Percentiles rank a stretch among this genome's conserved stretches.
These are phyloP conservation scores for Annulohypoxylon nitens DNA, from an alignment of 495 filamentous ascomycete genomes.

Conservation along the genomic window DNA sequence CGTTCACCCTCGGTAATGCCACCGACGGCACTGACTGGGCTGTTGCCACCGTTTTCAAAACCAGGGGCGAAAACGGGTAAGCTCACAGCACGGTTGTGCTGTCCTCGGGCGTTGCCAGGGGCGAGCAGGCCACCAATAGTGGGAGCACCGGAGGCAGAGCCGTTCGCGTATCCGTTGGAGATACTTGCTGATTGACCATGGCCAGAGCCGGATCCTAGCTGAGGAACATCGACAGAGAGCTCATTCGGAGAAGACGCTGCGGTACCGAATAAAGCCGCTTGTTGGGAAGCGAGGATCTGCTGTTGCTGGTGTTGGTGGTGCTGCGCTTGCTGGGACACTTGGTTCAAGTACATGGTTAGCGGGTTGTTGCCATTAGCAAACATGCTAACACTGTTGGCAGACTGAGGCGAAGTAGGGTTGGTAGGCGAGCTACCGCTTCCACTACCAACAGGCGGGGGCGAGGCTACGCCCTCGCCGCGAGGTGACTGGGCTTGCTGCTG, in stretches of 20 bases:
- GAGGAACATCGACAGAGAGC: slow-evolving; percentile 65
- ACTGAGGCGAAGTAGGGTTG: slow-evolving; percentile 54
- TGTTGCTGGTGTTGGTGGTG: slow-evolving; percentile 81
- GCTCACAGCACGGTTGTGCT: slow-evolving; percentile 87
- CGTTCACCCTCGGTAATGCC: slow-evolving; percentile 59
- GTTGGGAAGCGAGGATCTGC: slow-evolving; percentile 69
- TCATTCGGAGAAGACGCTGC: slow-evolving; percentile 69
- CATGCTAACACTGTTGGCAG: slow-evolving; percentile 66
- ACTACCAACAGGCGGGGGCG: slow-evolving; percentile 72
- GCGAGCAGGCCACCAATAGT: slow-evolving; percentile 81
- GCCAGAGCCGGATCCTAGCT: slow-evolving; percentile 65
- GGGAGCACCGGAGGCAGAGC: slow-evolving; percentile 69
- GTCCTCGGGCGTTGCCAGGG: slow-evolving; percentile 74
- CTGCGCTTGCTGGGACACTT: slow-evolving; percentile 82
- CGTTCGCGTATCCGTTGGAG: slow-evolving; percentile 69
- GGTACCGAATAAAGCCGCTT: slow-evolving; percentile 71
- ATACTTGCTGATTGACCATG: slow-evolving; percentile 74
- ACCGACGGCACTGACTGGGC: slow-evolving; percentile 60
- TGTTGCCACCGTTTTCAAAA: slow-evolving; percentile 64
- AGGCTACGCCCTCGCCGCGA: slow-evolving; percentile 72
- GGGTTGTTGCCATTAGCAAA: slow-evolving; percentile 90
- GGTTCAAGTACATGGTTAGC: slow-evolving; percentile 91
- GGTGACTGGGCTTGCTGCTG: slow-evolving; percentile 76
- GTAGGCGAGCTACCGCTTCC: slow-evolving; percentile 68
- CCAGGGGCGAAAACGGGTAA: slow-evolving; percentile 74